Evolutionary conservation across 83 land plant species (phyloP).

Genomic region (Isoetes engelmannii): DNA sequence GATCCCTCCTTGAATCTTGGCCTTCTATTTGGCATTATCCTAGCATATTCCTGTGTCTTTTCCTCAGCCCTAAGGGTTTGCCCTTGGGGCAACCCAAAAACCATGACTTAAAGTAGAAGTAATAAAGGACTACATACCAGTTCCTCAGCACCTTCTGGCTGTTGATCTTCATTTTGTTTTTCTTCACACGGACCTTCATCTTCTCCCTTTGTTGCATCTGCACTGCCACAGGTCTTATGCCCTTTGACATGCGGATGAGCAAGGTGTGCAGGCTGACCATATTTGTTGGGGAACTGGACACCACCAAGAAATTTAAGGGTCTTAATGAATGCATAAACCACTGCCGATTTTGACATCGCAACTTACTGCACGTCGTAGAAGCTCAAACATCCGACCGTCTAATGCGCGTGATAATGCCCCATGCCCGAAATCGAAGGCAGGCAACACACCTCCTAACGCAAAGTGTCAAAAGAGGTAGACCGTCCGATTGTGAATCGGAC

Average conservation of each 20-base stretch:
- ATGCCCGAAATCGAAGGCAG: no score
- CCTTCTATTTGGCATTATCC: no score
- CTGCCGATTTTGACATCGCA: background rate
- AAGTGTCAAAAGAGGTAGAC: no score
- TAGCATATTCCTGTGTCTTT: no score
- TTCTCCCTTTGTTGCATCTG: slow-evolving; percentile 17
- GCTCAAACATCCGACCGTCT: no score
- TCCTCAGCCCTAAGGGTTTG: no score
- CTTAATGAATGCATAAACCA: background rate
- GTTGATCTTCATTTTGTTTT: slow-evolving; percentile 12
- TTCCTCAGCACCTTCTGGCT: slow-evolving; percentile 11
- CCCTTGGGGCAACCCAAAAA: no score
- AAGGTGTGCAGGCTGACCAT: slow-evolving; percentile 10
- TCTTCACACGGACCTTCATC: slow-evolving; percentile 14
- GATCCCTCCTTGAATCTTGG: no score
- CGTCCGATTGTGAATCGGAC: no score
- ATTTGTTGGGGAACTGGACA: slow-evolving; percentile 10
- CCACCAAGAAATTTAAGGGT: background rate
- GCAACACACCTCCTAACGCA: no score
- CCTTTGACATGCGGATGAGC: slow-evolving; percentile 25
- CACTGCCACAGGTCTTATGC: slow-evolving; percentile 12
- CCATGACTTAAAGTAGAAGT: slow-evolving; percentile 4
- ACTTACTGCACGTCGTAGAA: slow-evolving; percentile 52
- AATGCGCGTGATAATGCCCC: no score
- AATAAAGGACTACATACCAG: background rate